Evolutionary conservation across 1,284 basidiomycete species (phyloP).

Genomic region (Fistulinella staudtii): DNA sequence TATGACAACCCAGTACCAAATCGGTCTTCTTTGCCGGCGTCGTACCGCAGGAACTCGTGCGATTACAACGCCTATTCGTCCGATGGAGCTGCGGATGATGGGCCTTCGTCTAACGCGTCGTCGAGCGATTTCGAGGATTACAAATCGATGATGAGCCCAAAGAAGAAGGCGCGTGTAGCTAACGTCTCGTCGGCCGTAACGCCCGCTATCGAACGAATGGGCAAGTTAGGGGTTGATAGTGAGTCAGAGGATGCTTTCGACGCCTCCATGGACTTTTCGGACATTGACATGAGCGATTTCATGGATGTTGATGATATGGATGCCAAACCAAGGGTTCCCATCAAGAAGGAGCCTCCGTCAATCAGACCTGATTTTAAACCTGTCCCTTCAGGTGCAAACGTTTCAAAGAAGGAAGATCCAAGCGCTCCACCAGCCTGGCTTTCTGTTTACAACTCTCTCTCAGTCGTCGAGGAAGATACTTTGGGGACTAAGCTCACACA

Average conservation of each 20-base stretch:
- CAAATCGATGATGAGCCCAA: slow-evolving; percentile 53
- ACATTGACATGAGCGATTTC: slow-evolving; percentile 36
- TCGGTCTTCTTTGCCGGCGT: slow-evolving; percentile 38
- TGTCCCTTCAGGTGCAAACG: slow-evolving; percentile 4
- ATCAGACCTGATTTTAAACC: slow-evolving; percentile 31
- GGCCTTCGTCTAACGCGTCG: slow-evolving; percentile 29
- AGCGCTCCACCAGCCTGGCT: slow-evolving; percentile 69
- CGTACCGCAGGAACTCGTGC: slow-evolving; percentile 23
- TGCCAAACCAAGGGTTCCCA: slow-evolving; percentile 26
- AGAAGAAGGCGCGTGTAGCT: slow-evolving; percentile 56
- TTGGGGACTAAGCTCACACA: slow-evolving; percentile 48
- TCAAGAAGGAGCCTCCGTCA: slow-evolving; percentile 29
- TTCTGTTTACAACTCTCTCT: slow-evolving; percentile 68
- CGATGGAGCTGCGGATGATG: slow-evolving; percentile 52
- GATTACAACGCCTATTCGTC: slow-evolving; percentile 48
- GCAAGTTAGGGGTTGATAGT: slow-evolving; percentile 54
- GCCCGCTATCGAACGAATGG: slow-evolving; percentile 54
- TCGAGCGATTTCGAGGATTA: slow-evolving; percentile 53
- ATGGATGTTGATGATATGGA: slow-evolving; percentile 50
- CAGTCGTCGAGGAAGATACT: slow-evolving; percentile 51
- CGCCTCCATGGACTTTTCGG: slow-evolving; percentile 50
- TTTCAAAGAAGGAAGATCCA: slow-evolving; percentile 46
- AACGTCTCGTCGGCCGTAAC: slow-evolving; percentile 36
- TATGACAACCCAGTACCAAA: slow-evolving; percentile 23
- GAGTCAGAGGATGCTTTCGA: slow-evolving; percentile 50